Evolutionary conservation across 2,329 filamentous ascomycete genomes (phyloP).

Genomic region (Bipolaris oryzae): DNA sequence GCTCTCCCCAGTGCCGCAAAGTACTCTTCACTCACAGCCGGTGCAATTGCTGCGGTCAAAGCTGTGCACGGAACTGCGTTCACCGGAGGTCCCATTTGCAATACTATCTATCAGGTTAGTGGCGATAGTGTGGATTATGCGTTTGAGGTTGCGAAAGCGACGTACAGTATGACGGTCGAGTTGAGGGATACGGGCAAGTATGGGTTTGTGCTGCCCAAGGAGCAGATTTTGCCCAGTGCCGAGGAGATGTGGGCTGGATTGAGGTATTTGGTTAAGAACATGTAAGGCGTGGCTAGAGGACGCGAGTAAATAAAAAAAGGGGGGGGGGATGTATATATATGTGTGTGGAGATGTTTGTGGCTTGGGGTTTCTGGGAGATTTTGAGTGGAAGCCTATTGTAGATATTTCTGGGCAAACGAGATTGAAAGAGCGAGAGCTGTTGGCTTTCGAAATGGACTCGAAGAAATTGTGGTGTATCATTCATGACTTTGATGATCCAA

Average conservation of each 20-base stretch:
- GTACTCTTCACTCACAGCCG: constrained; percentile 57
- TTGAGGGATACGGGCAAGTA: constrained; percentile 56
- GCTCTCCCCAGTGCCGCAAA: constrained; percentile 55
- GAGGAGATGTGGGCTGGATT: constrained; percentile 57
- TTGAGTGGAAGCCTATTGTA: too few relatives aligned
- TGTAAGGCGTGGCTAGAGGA: too few relatives aligned
- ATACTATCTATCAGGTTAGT: constrained; percentile 65
- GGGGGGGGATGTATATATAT: too few relatives aligned
- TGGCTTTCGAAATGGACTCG: too few relatives aligned
- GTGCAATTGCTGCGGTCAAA: constrained; percentile 60
- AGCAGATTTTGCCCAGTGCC: constrained; percentile 55
- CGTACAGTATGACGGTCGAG: constrained; percentile 58
- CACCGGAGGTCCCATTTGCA: constrained; percentile 60
- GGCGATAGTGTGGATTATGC: constrained; percentile 55
- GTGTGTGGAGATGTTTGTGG: too few relatives aligned
- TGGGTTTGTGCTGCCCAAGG: constrained; percentile 58
- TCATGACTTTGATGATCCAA: too few relatives aligned
- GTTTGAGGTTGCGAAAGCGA: constrained; percentile 50
- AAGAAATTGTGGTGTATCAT: too few relatives aligned
- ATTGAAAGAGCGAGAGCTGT: too few relatives aligned
- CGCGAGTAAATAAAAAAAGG: too few relatives aligned
- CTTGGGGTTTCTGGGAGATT: too few relatives aligned
- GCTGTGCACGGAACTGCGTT: constrained; percentile 58
- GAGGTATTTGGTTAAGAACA: constrained; percentile 27
- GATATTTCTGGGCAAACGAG: too few relatives aligned